A percentile compares a stretch with the other conserved stretches of the same genome.
Conservation (phyloP, 495 filamentous ascomycete genomes). For the Lasiosphaeriaceae sp. region DNA sequence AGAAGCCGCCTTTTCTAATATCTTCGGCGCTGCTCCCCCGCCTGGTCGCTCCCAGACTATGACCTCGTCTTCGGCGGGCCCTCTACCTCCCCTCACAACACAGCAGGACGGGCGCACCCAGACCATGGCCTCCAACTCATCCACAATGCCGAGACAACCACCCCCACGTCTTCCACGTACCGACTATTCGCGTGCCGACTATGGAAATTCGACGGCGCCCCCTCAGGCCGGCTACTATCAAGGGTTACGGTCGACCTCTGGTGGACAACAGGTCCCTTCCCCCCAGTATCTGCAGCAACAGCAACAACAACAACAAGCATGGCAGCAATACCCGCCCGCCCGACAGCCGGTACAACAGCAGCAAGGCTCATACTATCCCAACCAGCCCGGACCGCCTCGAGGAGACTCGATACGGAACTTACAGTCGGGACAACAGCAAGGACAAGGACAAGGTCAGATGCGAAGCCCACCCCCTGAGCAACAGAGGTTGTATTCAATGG, state of each 20-base stretch:
- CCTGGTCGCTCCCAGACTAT: conserved; percentile 86
- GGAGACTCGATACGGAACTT: no score
- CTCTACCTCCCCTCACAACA: conserved; percentile 35
- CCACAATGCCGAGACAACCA: conserved; percentile 52
- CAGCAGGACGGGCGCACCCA: conserved; percentile 66
- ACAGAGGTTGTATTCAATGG: no score
- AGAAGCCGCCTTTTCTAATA: conserved; percentile 93
- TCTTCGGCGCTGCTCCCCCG: conserved; percentile 85
- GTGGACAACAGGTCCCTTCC: conserved; percentile 38
- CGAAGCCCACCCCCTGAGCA: no score
- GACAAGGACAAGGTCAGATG: no score
- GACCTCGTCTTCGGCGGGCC: conserved; percentile 55
- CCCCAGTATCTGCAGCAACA: conserved; percentile 34
- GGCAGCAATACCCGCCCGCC: background rate
- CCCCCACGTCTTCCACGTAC: conserved; percentile 58
- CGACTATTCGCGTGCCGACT: conserved; percentile 32
- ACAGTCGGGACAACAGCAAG: no score
- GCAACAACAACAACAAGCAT: conserved; percentile 21
- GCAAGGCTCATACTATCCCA: background rate
- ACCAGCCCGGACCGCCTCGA: no score
- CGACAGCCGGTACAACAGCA: background rate
- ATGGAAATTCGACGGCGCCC: conserved; percentile 26
- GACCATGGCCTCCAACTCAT: conserved; percentile 74
- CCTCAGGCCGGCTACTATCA: conserved; percentile 46
- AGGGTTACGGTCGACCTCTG: conserved; percentile 49